phyloP scores from a whole-genome alignment of 225 moss, liverwort and hornwort genomes.

The Bryum argenteum region DNA sequence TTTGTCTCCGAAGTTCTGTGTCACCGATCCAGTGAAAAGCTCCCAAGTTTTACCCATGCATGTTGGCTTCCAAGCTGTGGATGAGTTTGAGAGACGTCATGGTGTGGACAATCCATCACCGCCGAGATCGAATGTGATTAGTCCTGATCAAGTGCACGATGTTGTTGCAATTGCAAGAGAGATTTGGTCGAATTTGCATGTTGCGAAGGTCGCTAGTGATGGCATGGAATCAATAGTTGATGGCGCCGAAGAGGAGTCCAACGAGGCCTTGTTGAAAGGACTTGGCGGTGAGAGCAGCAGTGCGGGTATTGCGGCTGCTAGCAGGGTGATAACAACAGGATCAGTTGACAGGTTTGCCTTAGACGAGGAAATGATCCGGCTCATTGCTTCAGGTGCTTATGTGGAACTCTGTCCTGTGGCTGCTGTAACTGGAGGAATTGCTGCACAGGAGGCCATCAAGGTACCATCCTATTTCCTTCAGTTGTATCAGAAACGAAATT shows the following conservation, averaged over 20 bases:
- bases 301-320: constrained; percentile 33
- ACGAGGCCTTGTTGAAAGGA: constrained; percentile 45
- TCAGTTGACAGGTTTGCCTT: constrained; percentile 46
- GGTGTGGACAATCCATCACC: constrained; percentile 43
- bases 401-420: constrained; percentile 81
- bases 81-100: constrained; percentile 80
- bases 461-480: constrained; percentile 30
- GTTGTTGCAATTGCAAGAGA: constrained; percentile 73
- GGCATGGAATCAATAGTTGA: constrained; percentile 76
- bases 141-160: constrained; percentile 66
- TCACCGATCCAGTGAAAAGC: constrained; percentile 77
- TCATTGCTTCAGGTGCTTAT: constrained; percentile 68
- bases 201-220: constrained; percentile 46
- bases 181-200: constrained; percentile 73
- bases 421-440: constrained; percentile 89
- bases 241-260: constrained; percentile 58
- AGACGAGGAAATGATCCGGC: constrained; percentile 64
- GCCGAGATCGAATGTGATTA: constrained; percentile 39
- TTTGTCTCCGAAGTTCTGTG: constrained; percentile 67
- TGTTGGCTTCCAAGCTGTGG: constrained; percentile 86
- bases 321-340: constrained; percentile 43
- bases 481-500: background rate
- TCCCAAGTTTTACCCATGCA: constrained; percentile 65
- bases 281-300: constrained; percentile 52
- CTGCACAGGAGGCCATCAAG: constrained; percentile 94